Evolutionary conservation across 495 filamentous ascomycete species (phyloP).

Genomic region (Bacidia rubella): DNA sequence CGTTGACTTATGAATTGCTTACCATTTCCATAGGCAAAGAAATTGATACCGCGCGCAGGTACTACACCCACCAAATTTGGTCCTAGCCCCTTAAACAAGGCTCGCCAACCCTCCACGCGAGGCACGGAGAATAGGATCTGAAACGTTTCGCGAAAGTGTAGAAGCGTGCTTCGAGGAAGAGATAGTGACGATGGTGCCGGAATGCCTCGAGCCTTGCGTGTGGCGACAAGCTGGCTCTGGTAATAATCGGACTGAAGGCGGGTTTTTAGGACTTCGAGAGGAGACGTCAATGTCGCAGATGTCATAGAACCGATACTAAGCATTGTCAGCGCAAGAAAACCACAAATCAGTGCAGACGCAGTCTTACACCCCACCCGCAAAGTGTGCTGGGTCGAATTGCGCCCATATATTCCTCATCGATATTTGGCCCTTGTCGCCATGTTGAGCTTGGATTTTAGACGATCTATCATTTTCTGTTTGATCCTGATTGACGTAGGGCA

Average conservation of each 20-base stretch:
- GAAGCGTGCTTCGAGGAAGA: conserved; percentile 30
- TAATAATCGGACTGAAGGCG: conserved; percentile 86
- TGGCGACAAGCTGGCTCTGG: conserved; percentile 45
- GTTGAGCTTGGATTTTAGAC: too few species aligned
- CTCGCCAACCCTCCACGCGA: conserved; percentile 40
- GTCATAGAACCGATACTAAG: conserved; percentile 75
- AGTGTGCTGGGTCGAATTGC: too few species aligned
- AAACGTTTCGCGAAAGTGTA: conserved; percentile 43
- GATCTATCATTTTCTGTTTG: too few species aligned
- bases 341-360: too few species aligned
- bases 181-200: conserved; percentile 32
- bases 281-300: conserved; percentile 69
- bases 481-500: too few species aligned
- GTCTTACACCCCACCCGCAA: too few species aligned
- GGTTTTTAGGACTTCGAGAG: conserved; percentile 83
- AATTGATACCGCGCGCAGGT: conserved; percentile 45
- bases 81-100: conserved; percentile 45
- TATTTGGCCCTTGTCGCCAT: too few species aligned
- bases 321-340: conserved; percentile 5
- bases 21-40: conserved; percentile 45
- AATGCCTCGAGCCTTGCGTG: conserved; percentile 33
- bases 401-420: too few species aligned
- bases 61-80: conserved; percentile 45
- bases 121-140: conserved; percentile 43
- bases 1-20: conserved; percentile 36